Evolutionary conservation across 2,329 filamentous ascomycete species (phyloP), one percentile per base, ranked within the genome.

Genomic region (Hypoxylon sp.): DNA sequence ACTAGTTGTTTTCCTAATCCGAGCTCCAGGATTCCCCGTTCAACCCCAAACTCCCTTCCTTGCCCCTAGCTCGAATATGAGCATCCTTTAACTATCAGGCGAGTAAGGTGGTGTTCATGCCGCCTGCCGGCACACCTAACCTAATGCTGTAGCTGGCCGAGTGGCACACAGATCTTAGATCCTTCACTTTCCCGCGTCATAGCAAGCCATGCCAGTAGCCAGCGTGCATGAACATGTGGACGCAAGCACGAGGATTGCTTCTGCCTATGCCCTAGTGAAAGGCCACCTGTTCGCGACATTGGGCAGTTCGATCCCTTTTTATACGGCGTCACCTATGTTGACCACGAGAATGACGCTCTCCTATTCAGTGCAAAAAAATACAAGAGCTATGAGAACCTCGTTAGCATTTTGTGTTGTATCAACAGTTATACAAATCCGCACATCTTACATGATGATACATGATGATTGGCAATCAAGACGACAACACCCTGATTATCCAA

Each of bases 201-300:
- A 19, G 46, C 55, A 55, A 37, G 27, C 35, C 27, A 55, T 62
- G 27, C 35, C 21, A 57, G 29, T 47, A 39, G 51, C 62, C 21
- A 63, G 39, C 55, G 52, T 68, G 55, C 62, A 70, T 64, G 54
- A 63, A 58, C 58, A 70, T 47, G 65, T 44, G 46, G 42, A 27
- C 29, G 39, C 48, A 64, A 52, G 19, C 21, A 51, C 44, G 11
- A 46, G 37, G n/a, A 31, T 44, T 2, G 17, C 19, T 17, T 50
- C 50, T 2, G 17, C 19, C 24, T 50, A 44, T 29, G 29, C 58
- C 15, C 24, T 47, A 57, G 35, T 32, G 56, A 64, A 29, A 53
- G 58, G 29, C 35, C 66, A 63, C 39, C 17, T 46, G n/a, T 54
- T 29, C 39, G 8, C 19, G n/a, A 56, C 21, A 21, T 59, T 35